phyloP scores from a whole-genome alignment of 2,329 filamentous ascomycete genomes.

The Fusarium transvaalense region DNA sequence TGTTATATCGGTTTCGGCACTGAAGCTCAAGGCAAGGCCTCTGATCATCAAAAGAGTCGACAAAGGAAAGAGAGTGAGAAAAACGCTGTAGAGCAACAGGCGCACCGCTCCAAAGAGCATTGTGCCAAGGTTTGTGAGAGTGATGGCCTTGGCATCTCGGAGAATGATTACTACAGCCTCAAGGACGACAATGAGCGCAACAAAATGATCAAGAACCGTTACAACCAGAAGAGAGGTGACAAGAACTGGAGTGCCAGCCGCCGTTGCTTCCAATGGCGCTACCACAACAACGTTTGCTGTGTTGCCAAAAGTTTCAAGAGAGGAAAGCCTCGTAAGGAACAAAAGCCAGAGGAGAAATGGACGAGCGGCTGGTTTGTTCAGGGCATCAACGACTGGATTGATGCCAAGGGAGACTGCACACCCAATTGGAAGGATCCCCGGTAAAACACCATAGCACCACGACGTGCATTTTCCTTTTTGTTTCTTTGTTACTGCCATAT shows the following conservation, averaged over 20 bases:
- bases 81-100: slow-evolving; percentile 58
- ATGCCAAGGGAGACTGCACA: slow-evolving; percentile 58
- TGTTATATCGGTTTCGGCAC: slow-evolving; percentile 59
- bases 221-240: slow-evolving; percentile 43
- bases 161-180: slow-evolving; percentile 52
- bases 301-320: slow-evolving; percentile 59
- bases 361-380: slow-evolving; percentile 62
- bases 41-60: slow-evolving; percentile 50
- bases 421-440: slow-evolving; percentile 57
- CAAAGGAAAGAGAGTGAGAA: slow-evolving; percentile 57
- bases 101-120: slow-evolving; percentile 60
- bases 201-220: slow-evolving; percentile 47
- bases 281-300: slow-evolving; percentile 60
- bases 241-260: slow-evolving; percentile 50
- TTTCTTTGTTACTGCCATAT: slow-evolving; percentile 7
- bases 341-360: slow-evolving; percentile 52
- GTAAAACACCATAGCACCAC: slow-evolving; percentile 13
- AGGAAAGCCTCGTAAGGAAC: slow-evolving; percentile 54
- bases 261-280: slow-evolving; percentile 62
- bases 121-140: slow-evolving; percentile 64
- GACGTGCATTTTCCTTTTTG: slow-evolving; percentile 1
- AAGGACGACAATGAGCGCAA: slow-evolving; percentile 48
- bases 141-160: slow-evolving; percentile 53
- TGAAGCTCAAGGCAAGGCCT: slow-evolving; percentile 52
- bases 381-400: slow-evolving; percentile 62